Base-by-base conservation (phyloP, 192 early-diverging fungal species). In the Backusella morwellensis region DNA sequence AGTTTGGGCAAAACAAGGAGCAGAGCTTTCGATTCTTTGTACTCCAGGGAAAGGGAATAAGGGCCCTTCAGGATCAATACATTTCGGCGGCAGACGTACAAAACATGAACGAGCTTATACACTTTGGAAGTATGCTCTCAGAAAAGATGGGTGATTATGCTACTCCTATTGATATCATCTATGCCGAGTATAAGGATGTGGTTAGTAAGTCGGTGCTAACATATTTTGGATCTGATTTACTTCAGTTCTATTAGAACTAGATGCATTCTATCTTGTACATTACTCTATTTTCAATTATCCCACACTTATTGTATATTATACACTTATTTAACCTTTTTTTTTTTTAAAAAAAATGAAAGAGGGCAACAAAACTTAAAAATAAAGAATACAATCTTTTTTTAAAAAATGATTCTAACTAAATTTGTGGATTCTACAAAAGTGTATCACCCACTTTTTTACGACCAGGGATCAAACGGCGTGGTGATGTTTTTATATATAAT, bases 1-100 rank as follows among this genome's bases (percentile, higher is more conserved):
- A 63, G 56, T 63, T 63, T 63, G 56, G 56, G 26, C 56, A 63
- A 63, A 63, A 63, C 56, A 63, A 26, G 26, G 56, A 63, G 23
- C 56, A 26, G n/a, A 63, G 56, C 21, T 63, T 63, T 63, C 56
- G 56, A 8, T 63, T 63, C 11, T 63, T 63, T 63, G 56, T 63
- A 29, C 56, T 63, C 11, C 56, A 63, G 12, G 12, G 12, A 2
- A 12, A 12, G 26, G 8, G 4, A 3, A 63, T 63, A 19, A 63
- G 4, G n/a, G 56, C 56, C 12, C 4, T 29, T 29, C 56, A 63
- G 12, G 56, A 29, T 15, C 56, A 63, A 29, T 63, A 63, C 26
- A 29, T 63, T 14, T 63, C 26, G 8, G 56, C 56, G 29, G 56
- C 11, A 12, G 26, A 29, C 14, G 11, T 63, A 9, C 23, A 63